Conservation (phyloP, 352 stramenopile genomes). For the Globisporangium acanthophoron region DNA sequence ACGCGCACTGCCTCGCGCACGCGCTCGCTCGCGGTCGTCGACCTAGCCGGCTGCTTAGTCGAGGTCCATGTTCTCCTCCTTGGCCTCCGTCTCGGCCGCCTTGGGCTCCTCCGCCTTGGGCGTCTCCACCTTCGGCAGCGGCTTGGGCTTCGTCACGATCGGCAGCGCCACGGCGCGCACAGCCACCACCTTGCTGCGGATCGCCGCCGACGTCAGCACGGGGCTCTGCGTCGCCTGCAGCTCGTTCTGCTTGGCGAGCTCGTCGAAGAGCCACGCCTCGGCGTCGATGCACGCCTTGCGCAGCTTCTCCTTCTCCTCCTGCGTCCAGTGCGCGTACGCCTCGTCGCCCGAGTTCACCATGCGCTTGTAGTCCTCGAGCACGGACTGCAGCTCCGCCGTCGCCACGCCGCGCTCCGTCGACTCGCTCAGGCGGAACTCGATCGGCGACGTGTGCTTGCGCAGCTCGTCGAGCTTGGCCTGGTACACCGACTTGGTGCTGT, state of each 20-base stretch:
- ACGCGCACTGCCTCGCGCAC: not conserved
- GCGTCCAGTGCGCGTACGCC: conserved; percentile 93
- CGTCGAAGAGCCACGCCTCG: conserved; percentile 95
- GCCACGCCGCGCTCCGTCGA: conserved; percentile 83
- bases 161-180: conserved; percentile 87
- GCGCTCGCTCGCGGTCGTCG: not conserved
- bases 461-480: conserved; percentile 94
- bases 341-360: conserved; percentile 94
- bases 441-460: conserved; percentile 88
- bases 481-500: conserved; percentile 97
- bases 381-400: conserved; percentile 87
- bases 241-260: conserved; percentile 92
- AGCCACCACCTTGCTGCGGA: conserved; percentile 89
- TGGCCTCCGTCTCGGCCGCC: conserved; percentile 26
- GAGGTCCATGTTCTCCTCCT: conserved; percentile 84
- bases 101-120: conserved; percentile 31
- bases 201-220: conserved; percentile 87
- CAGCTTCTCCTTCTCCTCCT: conserved; percentile 94
- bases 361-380: conserved; percentile 94
- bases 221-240: conserved; percentile 85
- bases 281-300: conserved; percentile 85
- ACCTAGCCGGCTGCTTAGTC: conserved; percentile 37
- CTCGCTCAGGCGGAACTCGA: conserved; percentile 93
- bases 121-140: conserved; percentile 72
- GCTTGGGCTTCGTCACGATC: conserved; percentile 97